Evolutionary conservation across 257 asterid species (phyloP), one percentile per base, ranked within the genome.

Genomic region (Striga asiatica): DNA sequence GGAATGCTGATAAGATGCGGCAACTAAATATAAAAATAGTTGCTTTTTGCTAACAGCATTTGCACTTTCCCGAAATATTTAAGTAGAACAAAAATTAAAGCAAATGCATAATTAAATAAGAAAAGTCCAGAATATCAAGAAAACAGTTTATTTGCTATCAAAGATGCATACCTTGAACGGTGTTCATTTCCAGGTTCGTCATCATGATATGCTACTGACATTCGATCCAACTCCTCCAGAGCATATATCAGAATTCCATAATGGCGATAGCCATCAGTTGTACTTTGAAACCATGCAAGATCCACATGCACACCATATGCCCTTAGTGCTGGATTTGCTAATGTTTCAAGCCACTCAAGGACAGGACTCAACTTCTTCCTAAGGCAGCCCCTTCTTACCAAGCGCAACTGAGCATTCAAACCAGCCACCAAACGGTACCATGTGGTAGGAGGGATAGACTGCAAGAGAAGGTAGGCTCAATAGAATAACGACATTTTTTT

Each of bases 371-470:
- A 88, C 66, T 73, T 88, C 14, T 74, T 58, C 47, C 81, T 71
- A 28, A 92, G 88, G 76, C 88, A 83, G 58, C 99, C 99, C 61
- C 76, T 81, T 41, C 89, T 83, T 48, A 74, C 95, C 80, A 92
- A 67, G 41, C 97, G 97, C 70, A 92, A 75, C 57, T 92, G 94
- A n/a, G 94, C 94, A 73, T 92, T 92, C 79, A 92, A 73, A 73
- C 99, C 99, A 78, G 99, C 91, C 62, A 82, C 95, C 65, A 92
- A 81, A n/a, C 99, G 95, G 66, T 79, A 88, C 97, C 99, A 92
- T 27, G 84, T 79, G 52, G 97, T 85, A 14, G 99, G 97, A 24
- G 95, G 94, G 47, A 84, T 73, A 59, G 87, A 79, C 99, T 92
- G 91, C 68, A 64, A 74, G 27, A 58, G 22, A 56, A 49, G 16